Conservation (phyloP, 129 eudicot genomes). For the Tanacetum coccineum region DNA sequence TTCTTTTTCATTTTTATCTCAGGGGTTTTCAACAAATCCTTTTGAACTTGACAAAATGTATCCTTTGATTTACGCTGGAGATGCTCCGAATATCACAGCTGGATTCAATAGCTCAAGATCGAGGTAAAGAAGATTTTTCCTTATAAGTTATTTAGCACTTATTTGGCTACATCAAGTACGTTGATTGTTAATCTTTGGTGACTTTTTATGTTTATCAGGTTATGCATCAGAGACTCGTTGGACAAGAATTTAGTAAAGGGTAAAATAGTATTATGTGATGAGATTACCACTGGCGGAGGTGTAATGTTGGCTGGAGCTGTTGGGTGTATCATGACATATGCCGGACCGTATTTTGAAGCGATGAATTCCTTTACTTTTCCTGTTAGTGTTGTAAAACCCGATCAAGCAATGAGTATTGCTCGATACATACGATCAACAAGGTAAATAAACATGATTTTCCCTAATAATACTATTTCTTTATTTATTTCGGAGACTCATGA, state of each 20-base stretch:
- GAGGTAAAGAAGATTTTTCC: constrained; percentile 19
- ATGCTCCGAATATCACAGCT: constrained; percentile 36
- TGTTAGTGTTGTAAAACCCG: constrained; percentile 2
- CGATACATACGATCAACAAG: constrained; percentile 21
- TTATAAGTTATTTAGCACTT: background rate
- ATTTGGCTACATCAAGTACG: background rate
- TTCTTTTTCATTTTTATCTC: background rate
- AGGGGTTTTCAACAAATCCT: constrained; percentile 45
- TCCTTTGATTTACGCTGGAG: constrained; percentile 50
- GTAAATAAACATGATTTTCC: constrained; percentile 1
- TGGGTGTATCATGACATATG: constrained; percentile 39
- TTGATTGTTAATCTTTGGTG: background rate
- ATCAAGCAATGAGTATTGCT: background rate
- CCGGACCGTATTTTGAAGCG: background rate
- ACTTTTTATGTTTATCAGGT: too few relatives aligned
- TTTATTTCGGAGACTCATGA: background rate
- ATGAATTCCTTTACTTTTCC: constrained; percentile 15
- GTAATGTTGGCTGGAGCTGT: constrained; percentile 32
- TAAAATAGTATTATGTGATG: constrained; percentile 46
- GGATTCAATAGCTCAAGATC: constrained; percentile 30
- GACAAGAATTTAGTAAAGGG: constrained; percentile 39
- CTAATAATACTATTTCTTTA: background rate
- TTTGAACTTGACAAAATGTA: constrained; percentile 25
- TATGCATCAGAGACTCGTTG: constrained; percentile 23
- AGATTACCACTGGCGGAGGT: background rate